Percentiles rank a stretch among this genome's conserved stretches.
Evolutionary conservation across 1,139 yeast species (phyloP).

Genomic region (Saccharomyces hybrid): DNA sequence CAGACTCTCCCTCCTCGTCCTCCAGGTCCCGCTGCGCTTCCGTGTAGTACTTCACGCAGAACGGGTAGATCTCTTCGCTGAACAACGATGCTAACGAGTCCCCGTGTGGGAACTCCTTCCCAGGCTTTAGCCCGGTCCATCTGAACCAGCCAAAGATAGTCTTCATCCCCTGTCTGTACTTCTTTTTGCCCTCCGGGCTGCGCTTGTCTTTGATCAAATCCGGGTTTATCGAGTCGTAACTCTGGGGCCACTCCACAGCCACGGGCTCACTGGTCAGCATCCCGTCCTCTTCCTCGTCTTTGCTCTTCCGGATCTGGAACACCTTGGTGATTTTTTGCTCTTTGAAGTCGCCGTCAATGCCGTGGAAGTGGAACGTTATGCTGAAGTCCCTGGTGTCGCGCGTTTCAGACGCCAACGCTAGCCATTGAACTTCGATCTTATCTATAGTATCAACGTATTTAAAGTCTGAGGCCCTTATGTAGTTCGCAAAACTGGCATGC

Average conservation of each 20-base stretch:
- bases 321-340: constrained; percentile 48
- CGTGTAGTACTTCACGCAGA: constrained; percentile 65
- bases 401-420: background rate
- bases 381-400: constrained; percentile 34
- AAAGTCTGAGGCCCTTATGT: constrained; percentile 57
- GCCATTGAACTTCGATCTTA: constrained; percentile 48
- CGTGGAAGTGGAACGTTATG: constrained; percentile 47
- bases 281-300: constrained; percentile 23
- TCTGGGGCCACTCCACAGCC: constrained; percentile 52
- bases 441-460: constrained; percentile 55
- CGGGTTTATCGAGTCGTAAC: constrained; percentile 49
- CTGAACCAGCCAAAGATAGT: constrained; percentile 66
- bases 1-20: constrained; percentile 47
- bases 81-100: constrained; percentile 60
- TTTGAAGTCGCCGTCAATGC: constrained; percentile 36
- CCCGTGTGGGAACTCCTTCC: constrained; percentile 66
- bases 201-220: constrained; percentile 38
- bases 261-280: constrained; percentile 44
- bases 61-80: constrained; percentile 60
- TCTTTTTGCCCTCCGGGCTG: constrained; percentile 47
- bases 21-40: constrained; percentile 52
- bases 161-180: constrained; percentile 62
- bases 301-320: constrained; percentile 34
- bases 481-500: constrained; percentile 70
- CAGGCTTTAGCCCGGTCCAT: constrained; percentile 70